Evolutionary conservation across 2,329 filamentous ascomycete species (phyloP).

Genomic region (Trematosphaeria pertusa): DNA sequence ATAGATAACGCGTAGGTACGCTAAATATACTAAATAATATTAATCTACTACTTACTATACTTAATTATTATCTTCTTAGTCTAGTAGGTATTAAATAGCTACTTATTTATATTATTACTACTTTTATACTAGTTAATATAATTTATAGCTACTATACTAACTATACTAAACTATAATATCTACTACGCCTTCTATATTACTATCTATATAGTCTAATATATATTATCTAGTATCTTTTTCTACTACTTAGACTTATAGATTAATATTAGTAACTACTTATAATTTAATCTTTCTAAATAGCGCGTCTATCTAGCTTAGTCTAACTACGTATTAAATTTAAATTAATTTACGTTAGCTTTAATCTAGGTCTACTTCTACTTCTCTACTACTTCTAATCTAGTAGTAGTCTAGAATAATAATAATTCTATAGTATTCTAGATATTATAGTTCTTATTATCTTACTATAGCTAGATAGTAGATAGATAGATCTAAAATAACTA

Average conservation of each 20-base stretch:
- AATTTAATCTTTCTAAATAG: constrained; percentile 13
- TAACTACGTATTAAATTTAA: constrained; percentile 5
- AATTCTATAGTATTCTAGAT: background rate
- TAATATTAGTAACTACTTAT: constrained; percentile 7
- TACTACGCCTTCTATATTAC: constrained; percentile 13
- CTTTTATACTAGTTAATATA: constrained; percentile 10
- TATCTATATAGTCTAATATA: constrained; percentile 7
- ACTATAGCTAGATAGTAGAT: background rate
- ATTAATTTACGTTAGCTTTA: constrained; percentile 1
- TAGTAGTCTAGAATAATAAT: constrained; percentile 2
- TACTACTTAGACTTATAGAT: constrained; percentile 2
- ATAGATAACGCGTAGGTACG: constrained; percentile 10
- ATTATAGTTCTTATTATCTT: background rate
- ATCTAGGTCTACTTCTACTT: constrained; percentile 2
- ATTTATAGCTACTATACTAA: constrained; percentile 8
- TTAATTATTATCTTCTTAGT: constrained; percentile 10
- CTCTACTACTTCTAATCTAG: background rate
- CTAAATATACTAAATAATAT: constrained; percentile 14
- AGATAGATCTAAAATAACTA: background rate
- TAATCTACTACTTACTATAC: constrained; percentile 9
- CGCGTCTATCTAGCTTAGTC: constrained; percentile 3
- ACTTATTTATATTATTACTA: constrained; percentile 1
- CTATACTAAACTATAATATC: constrained; percentile 1
- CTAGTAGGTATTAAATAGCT: constrained; percentile 9
- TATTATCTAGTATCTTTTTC: constrained; percentile 3